Percentiles rank a stretch among this genome's conserved stretches.
Evolutionary conservation across 2,329 filamentous ascomycete genomes (phyloP).

Genomic region (Geoglossum cookeanum): DNA sequence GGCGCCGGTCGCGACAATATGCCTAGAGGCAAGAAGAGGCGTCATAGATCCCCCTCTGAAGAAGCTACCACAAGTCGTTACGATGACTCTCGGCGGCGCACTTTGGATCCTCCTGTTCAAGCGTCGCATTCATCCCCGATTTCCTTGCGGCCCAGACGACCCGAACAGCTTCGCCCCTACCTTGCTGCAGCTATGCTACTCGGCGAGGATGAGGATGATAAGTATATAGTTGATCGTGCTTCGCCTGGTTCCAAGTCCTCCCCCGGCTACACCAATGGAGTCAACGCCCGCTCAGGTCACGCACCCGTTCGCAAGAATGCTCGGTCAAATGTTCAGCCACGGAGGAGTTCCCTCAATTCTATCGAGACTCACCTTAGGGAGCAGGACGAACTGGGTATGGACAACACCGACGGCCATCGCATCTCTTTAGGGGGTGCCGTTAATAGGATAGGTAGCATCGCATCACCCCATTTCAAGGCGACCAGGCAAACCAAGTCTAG

Average conservation of each 20-base stretch:
- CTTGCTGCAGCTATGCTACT: background rate
- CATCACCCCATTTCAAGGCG: background rate
- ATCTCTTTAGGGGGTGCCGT: background rate
- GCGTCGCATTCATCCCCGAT: too few species aligned
- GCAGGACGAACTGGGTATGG: background rate
- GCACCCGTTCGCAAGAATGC: background rate
- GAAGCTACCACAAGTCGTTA: too few species aligned
- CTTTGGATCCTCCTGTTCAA: too few species aligned
- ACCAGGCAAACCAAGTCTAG: too few species aligned
- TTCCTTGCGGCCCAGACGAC: background rate
- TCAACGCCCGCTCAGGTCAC: too few species aligned
- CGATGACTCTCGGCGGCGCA: too few species aligned
- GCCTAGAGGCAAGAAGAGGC: too few species aligned
- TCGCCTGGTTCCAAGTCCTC: too few species aligned
- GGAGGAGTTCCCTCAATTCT: background rate
- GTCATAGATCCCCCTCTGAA: too few species aligned
- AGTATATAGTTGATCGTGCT: background rate
- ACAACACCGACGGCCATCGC: background rate
- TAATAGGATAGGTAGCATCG: background rate
- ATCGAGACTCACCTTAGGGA: background rate
- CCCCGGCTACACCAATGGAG: too few species aligned
- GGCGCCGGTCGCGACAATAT: too few species aligned
- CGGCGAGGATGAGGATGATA: background rate
- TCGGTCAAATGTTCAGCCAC: background rate
- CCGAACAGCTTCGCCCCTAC: background rate